These are phyloP conservation scores for Fusarium nodosum DNA, from an alignment of 2,329 filamentous ascomycete species.

Conservation along the genomic window DNA sequence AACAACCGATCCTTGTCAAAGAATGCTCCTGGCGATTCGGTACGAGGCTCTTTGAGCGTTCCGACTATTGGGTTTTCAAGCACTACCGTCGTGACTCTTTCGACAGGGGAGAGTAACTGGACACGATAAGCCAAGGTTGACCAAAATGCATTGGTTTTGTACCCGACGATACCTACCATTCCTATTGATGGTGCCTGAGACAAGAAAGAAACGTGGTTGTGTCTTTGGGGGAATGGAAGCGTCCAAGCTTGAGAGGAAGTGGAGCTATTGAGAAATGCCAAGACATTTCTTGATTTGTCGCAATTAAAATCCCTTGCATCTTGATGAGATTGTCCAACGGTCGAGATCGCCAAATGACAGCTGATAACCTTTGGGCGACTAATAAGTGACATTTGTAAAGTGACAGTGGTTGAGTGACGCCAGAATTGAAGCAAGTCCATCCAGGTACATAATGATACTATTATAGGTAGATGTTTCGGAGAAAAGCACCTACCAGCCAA, in stretches of 20 bases:
- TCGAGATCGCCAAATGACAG: slow-evolving; percentile 12
- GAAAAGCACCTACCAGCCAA: slow-evolving; percentile 5
- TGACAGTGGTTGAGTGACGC: background rate
- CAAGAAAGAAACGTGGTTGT: background rate
- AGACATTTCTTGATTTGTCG: slow-evolving; percentile 12
- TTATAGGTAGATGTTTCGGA: slow-evolving; percentile 1
- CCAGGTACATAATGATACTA: background rate
- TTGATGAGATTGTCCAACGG: slow-evolving; percentile 14
- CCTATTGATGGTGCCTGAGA: background rate
- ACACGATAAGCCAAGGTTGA: too few species aligned
- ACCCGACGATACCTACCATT: background rate
- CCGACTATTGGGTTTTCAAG: background rate
- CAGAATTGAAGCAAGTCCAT: background rate
- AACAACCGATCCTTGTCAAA: background rate
- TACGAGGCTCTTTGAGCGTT: background rate
- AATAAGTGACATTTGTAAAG: background rate
- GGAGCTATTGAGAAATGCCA: slow-evolving; percentile 8
- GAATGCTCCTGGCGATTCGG: background rate
- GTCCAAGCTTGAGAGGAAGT: slow-evolving; percentile 3
- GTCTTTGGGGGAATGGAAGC: background rate
- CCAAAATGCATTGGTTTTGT: background rate
- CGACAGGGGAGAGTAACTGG: background rate
- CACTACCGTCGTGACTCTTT: background rate
- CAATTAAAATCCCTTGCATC: slow-evolving; percentile 6
- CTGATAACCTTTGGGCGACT: background rate